Percentiles rank a stretch among this genome's conserved stretches.
These are phyloP conservation scores for Podila epigama DNA, from an alignment of 192 early-diverging fungal species.

Conservation along the genomic window DNA sequence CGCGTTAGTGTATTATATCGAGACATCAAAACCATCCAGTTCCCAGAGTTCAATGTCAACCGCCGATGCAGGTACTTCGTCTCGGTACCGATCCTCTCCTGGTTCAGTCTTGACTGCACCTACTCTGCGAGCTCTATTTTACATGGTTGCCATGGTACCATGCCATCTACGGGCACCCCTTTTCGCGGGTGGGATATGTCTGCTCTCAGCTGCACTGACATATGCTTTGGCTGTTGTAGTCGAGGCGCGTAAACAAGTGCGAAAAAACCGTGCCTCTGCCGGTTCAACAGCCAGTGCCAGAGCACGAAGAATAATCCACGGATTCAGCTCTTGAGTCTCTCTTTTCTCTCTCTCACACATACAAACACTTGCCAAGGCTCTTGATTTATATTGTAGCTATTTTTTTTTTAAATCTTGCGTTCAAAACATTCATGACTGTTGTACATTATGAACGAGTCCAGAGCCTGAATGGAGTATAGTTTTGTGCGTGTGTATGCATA, in stretches of 20 bases:
- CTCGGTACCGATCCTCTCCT: neutral
- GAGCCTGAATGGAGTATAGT: constrained; percentile 8
- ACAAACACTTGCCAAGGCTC: too few relatives aligned
- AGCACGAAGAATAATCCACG: neutral
- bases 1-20: constrained; percentile 4
- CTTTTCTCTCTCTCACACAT: too few relatives aligned
- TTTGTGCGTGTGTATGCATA: neutral
- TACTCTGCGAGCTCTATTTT: constrained; percentile 8
- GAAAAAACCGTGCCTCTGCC: neutral
- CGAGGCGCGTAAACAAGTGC: constrained; percentile 1
- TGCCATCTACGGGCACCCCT: constrained; percentile 30
- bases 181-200: constrained; percentile 26
- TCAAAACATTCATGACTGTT: constrained; percentile 12
- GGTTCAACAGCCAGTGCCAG: neutral
- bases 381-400: neutral
- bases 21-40: neutral
- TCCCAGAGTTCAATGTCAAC: neutral
- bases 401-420: neutral
- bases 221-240: constrained; percentile 19
- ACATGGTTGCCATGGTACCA: constrained; percentile 6
- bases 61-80: neutral
- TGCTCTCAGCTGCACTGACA: constrained; percentile 19
- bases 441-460: constrained; percentile 33
- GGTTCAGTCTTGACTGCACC: neutral
- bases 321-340: constrained; percentile 3